Evolutionary conservation across 352 stramenopile genomes (phyloP).

Genomic region (Globisporangium paddicum): DNA sequence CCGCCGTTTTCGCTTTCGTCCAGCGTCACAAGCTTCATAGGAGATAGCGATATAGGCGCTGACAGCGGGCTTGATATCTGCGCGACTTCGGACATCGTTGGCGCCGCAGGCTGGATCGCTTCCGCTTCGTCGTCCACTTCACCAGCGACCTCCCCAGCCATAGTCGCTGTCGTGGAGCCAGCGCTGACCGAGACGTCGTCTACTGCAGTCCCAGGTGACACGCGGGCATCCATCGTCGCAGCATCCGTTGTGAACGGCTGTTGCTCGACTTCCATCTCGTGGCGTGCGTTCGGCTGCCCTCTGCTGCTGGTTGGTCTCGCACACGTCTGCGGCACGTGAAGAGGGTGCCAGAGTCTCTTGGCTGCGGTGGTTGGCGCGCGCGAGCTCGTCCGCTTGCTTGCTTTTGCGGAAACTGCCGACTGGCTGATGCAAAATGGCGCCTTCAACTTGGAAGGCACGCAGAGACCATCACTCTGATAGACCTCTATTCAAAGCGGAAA

Average conservation of each 20-base stretch:
- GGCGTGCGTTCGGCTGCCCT: background rate
- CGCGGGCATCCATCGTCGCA: background rate
- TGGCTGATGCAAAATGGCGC: background rate
- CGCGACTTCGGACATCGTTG: conserved; percentile 4
- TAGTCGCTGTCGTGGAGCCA: background rate
- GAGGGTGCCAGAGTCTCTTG: background rate
- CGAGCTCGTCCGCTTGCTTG: background rate
- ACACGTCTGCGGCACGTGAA: background rate
- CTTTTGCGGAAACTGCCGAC: background rate
- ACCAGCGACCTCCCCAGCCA: background rate
- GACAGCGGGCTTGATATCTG: background rate
- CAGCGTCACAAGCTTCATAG: background rate
- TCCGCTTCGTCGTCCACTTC: background rate
- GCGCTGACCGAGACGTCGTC: background rate
- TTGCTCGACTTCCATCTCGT: conserved; percentile 1
- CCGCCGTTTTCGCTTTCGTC: background rate
- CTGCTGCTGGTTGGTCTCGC: background rate
- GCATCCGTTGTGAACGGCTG: background rate
- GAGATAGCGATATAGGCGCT: background rate
- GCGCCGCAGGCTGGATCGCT: background rate
- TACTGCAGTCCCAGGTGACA: background rate
- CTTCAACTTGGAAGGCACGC: background rate
- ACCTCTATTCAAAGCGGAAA: conserved; percentile 3
- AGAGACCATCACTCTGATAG: background rate
- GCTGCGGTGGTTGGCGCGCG: background rate